Conservation (phyloP, 306 rosid species). For the Styphnolobium japonicum region DNA sequence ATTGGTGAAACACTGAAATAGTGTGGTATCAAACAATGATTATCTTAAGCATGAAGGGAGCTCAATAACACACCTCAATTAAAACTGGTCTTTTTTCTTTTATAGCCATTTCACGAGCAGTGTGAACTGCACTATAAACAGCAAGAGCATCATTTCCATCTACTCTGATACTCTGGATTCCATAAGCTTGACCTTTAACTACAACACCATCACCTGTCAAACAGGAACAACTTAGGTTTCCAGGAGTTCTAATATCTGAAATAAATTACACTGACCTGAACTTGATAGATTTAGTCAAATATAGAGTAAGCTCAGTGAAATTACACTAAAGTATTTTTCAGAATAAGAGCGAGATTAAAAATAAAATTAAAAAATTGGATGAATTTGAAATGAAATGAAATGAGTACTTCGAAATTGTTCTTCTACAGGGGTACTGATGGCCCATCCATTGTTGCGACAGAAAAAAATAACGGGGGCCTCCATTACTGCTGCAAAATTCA, state of each 20-base stretch:
- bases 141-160: conserved; percentile 83
- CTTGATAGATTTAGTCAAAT: background rate
- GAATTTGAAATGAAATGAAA: background rate
- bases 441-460: conserved; percentile 66
- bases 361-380: background rate
- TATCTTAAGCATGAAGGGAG: conserved; percentile 13
- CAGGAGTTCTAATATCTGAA: background rate
- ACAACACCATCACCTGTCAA: conserved; percentile 75
- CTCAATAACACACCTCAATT: conserved; percentile 50
- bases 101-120: conserved; percentile 62
- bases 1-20: conserved; percentile 12
- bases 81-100: conserved; percentile 58
- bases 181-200: conserved; percentile 70
- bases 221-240: background rate
- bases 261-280: background rate
- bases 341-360: background rate
- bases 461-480: conserved; percentile 54
- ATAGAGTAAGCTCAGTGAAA: background rate
- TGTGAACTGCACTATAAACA: conserved; percentile 54
- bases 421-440: conserved; percentile 56
- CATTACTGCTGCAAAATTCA: conserved; percentile 65
- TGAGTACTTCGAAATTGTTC: conserved; percentile 59
- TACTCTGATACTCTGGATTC: conserved; percentile 60
- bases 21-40: background rate
- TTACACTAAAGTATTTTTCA: background rate